These are phyloP conservation scores for Exsudoporus floridanus DNA, from an alignment of 1,284 basidiomycete genomes.

Conservation along the genomic window DNA sequence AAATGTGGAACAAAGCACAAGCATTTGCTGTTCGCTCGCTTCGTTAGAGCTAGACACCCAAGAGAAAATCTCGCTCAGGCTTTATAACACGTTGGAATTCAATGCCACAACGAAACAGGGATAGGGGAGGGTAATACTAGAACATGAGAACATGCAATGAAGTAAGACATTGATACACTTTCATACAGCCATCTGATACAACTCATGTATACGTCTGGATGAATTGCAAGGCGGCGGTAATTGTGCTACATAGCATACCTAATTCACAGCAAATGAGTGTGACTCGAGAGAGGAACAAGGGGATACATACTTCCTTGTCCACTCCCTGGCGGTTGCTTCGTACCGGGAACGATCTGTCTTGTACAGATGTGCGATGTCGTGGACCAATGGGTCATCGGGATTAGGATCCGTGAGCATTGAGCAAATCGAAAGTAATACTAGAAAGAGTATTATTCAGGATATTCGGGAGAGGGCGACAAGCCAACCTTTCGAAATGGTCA, in stretches of 20 bases:
- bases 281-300: background rate
- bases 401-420: conserved; percentile 98
- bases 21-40: background rate
- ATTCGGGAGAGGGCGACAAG: background rate
- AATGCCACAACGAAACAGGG: conserved; percentile 17
- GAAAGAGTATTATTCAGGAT: background rate
- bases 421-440: conserved; percentile 91
- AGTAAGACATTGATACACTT: conserved; percentile 37
- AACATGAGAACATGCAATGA: conserved; percentile 34
- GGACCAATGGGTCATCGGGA: conserved; percentile 86
- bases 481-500: conserved; percentile 97
- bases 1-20: too few relatives aligned
- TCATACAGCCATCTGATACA: conserved; percentile 34
- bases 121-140: conserved; percentile 32
- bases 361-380: conserved; percentile 86
- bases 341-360: conserved; percentile 94
- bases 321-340: conserved; percentile 93
- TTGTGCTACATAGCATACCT: conserved; percentile 59
- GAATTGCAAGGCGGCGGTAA: conserved; percentile 19
- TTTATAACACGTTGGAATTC: conserved; percentile 22
- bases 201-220: conserved; percentile 25
- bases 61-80: background rate
- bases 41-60: background rate
- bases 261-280: conserved; percentile 11
- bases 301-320: conserved; percentile 88